phyloP scores from a whole-genome alignment of 78 protist species.

The Dictyostelium citrinum region DNA sequence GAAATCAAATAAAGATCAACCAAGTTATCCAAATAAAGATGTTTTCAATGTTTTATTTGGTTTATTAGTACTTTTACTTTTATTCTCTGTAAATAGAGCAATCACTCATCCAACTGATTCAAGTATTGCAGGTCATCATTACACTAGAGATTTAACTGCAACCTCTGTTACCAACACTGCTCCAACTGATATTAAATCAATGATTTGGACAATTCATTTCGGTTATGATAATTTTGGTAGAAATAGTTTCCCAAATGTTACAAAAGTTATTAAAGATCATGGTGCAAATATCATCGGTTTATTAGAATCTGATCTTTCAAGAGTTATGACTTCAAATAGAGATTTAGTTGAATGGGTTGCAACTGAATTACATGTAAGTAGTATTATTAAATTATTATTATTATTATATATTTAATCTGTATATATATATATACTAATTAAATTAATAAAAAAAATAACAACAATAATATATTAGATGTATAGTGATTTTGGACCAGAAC shows the following conservation, averaged over 20 bases:
- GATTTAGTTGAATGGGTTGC: conserved; percentile 70
- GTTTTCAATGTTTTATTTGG: conserved; percentile 31
- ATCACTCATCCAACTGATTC: conserved; percentile 67
- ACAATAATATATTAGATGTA: no score
- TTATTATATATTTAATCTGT: no score
- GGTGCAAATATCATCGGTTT: conserved; percentile 66
- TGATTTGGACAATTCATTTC: conserved; percentile 79
- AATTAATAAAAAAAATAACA: no score
- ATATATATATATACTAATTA: no score
- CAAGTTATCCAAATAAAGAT: conserved; percentile 30
- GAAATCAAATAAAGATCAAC: background rate
- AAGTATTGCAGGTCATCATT: conserved; percentile 45
- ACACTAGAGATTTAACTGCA: background rate
- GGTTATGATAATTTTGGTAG: conserved; percentile 73
- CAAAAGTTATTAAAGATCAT: conserved; percentile 37
- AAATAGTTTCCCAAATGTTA: conserved; percentile 64
- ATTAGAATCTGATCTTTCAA: conserved; percentile 57
- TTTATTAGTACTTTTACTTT: conserved; percentile 12
- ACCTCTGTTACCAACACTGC: conserved; percentile 7
- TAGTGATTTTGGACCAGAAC: conserved; percentile 75
- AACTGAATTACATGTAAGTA: conserved; percentile 37
- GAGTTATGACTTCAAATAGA: conserved; percentile 66
- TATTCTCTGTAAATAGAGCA: conserved; percentile 54
- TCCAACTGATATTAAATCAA: conserved; percentile 53
- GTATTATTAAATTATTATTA: background rate